Conservation (phyloP, 169 alveolate species). For the Haemoproteus tartakovskyi region DNA sequence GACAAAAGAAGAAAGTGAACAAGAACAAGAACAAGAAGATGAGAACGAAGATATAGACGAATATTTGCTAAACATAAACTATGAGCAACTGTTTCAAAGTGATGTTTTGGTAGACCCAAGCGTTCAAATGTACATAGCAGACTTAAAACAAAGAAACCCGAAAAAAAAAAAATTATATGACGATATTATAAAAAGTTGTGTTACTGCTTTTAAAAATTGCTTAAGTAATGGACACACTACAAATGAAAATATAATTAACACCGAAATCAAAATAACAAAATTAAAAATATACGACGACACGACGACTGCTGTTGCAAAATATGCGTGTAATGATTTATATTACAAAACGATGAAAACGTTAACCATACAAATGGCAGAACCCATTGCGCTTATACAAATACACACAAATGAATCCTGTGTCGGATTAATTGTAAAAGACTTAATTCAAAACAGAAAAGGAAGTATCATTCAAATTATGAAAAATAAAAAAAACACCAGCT, state of each 20-base stretch:
- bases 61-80: slow-evolving; percentile 27
- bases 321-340: slow-evolving; percentile 63
- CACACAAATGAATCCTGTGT: slow-evolving; percentile 61
- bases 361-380: slow-evolving; percentile 32
- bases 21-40: slow-evolving; percentile 12
- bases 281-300: slow-evolving; percentile 39
- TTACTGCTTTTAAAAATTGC: slow-evolving; percentile 39
- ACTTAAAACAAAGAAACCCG: slow-evolving; percentile 11
- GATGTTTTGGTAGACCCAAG: slow-evolving; percentile 8
- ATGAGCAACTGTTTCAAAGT: slow-evolving; percentile 35
- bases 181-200: slow-evolving; percentile 55
- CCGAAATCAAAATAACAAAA: slow-evolving; percentile 46
- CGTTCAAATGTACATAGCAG: slow-evolving; percentile 22
- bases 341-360: slow-evolving; percentile 39
- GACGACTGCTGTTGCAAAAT: slow-evolving; percentile 55
- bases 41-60: slow-evolving; percentile 13
- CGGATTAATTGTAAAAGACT: slow-evolving; percentile 41
- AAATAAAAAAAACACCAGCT: slow-evolving; percentile 12
- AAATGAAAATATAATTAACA: slow-evolving; percentile 55
- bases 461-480: slow-evolving; percentile 50
- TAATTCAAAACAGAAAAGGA: slow-evolving; percentile 56
- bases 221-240: slow-evolving; percentile 50
- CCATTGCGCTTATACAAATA: slow-evolving; percentile 42
- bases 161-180: slow-evolving; percentile 51
- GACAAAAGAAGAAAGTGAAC: background rate